These are phyloP conservation scores for Amphirosellinia nigrospora DNA, from an alignment of 495 filamentous ascomycete genomes.

Conservation along the genomic window DNA sequence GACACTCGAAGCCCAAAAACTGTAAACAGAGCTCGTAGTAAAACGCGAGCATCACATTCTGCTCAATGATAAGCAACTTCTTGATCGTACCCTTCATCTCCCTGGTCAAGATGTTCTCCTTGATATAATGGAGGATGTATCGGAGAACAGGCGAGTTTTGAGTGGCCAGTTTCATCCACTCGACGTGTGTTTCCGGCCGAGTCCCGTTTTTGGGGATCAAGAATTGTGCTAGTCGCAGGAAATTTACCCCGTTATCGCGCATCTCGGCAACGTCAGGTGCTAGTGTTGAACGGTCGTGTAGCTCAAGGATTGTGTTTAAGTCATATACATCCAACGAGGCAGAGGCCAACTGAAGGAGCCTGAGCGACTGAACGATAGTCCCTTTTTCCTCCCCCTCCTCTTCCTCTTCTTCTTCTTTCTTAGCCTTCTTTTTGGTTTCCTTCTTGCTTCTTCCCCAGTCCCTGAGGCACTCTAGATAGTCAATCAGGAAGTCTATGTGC, in stretches of 20 bases:
- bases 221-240: slow-evolving; percentile 28
- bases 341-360: slow-evolving; percentile 32
- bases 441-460: slow-evolving; percentile 8
- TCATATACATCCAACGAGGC: slow-evolving; percentile 33
- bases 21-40: slow-evolving; percentile 39
- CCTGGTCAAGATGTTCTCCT: slow-evolving; percentile 29
- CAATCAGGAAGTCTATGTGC: slow-evolving; percentile 30
- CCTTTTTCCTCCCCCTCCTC: neutral
- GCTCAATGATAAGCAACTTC: slow-evolving; percentile 37
- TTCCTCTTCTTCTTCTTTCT: neutral
- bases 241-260: slow-evolving; percentile 28
- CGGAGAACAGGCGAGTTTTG: slow-evolving; percentile 33
- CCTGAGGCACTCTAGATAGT: slow-evolving; percentile 23
- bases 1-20: slow-evolving; percentile 35
- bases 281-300: slow-evolving; percentile 24
- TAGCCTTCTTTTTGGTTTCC: neutral
- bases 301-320: slow-evolving; percentile 22
- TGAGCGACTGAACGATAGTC: neutral
- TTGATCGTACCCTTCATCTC: slow-evolving; percentile 28
- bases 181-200: slow-evolving; percentile 23
- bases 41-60: slow-evolving; percentile 33
- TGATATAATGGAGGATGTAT: slow-evolving; percentile 34
- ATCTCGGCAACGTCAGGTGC: slow-evolving; percentile 24
- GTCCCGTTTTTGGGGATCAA: neutral
- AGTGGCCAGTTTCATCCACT: slow-evolving; percentile 31